phyloP scores from a whole-genome alignment of 179 eudicot species.

The Spinacia oleracea region DNA sequence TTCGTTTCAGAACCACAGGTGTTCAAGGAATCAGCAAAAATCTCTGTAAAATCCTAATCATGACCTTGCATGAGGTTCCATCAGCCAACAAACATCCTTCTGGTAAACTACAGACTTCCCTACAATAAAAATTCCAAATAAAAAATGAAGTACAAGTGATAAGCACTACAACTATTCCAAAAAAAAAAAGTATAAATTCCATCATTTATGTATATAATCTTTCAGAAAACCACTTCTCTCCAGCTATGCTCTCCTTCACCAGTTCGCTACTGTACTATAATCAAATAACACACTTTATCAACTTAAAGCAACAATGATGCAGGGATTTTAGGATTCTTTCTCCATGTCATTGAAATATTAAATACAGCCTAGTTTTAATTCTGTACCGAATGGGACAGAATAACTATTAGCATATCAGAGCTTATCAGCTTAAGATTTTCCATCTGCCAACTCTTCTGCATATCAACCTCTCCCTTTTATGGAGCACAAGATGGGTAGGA shows the following conservation, averaged over 20 bases:
- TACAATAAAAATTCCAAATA: no score
- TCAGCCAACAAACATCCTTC: neutral
- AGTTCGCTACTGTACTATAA: conserved; percentile 59
- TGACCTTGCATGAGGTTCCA: neutral
- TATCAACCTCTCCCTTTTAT: conserved; percentile 4
- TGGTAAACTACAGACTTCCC: neutral
- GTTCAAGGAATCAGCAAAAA: neutral
- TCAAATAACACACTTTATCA: no score
- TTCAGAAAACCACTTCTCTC: conserved; percentile 53
- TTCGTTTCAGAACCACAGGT: neutral
- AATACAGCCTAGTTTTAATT: neutral
- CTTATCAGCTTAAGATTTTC: neutral
- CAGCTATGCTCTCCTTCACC: conserved; percentile 59
- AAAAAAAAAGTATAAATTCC: neutral
- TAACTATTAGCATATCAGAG: neutral
- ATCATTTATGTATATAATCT: conserved; percentile 49
- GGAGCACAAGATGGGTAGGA: neutral
- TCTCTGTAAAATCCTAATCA: neutral
- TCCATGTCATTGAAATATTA: neutral
- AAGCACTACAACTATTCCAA: neutral
- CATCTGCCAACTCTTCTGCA: neutral
- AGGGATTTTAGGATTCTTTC: neutral
- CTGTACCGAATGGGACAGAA: neutral
- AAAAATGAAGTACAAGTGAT: neutral
- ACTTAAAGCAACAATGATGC: neutral